Conservation (phyloP, 805 yeast species). For the Sungouiella blattae region DNA sequence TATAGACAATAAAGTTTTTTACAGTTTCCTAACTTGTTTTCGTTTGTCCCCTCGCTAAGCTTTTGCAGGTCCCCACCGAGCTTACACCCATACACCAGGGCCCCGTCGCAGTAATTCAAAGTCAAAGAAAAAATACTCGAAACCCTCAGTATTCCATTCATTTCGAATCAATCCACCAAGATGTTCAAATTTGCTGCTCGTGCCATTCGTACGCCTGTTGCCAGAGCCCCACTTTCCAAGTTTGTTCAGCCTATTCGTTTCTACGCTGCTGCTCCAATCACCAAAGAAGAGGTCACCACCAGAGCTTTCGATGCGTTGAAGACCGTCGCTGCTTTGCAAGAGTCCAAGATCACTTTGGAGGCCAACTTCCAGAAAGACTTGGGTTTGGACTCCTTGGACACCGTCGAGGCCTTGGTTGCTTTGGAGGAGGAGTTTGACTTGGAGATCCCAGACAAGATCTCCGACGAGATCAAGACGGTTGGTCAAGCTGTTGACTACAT, state of each 20-base stretch:
- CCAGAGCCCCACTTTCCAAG: conserved; percentile 24
- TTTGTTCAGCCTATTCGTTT: conserved; percentile 35
- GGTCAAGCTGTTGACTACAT: conserved; percentile 91
- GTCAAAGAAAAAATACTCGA: conserved; percentile 1
- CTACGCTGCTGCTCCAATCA: conserved; percentile 63
- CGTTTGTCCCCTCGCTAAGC: conserved; percentile 1
- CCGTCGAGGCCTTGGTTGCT: conserved; percentile 93
- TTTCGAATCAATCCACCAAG: neutral
- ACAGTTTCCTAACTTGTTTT: no score
- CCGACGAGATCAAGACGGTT: conserved; percentile 90
- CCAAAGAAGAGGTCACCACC: conserved; percentile 74
- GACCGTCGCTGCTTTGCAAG: conserved; percentile 46
- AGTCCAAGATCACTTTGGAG: conserved; percentile 38
- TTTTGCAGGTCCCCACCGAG: no score
- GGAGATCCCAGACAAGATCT: conserved; percentile 84
- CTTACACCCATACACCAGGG: neutral
- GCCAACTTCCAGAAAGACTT: conserved; percentile 66
- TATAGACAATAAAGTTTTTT: no score
- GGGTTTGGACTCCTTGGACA: conserved; percentile 90
- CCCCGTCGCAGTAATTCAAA: neutral
- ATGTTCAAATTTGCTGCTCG: conserved; percentile 57
- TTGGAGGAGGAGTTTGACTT: conserved; percentile 76
- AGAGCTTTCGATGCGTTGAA: conserved; percentile 80
- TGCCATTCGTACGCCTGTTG: conserved; percentile 33
- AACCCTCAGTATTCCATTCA: no score